phyloP scores from a whole-genome alignment of 495 filamentous ascomycete genomes.

The Rostrohypoxylon terebratum region DNA sequence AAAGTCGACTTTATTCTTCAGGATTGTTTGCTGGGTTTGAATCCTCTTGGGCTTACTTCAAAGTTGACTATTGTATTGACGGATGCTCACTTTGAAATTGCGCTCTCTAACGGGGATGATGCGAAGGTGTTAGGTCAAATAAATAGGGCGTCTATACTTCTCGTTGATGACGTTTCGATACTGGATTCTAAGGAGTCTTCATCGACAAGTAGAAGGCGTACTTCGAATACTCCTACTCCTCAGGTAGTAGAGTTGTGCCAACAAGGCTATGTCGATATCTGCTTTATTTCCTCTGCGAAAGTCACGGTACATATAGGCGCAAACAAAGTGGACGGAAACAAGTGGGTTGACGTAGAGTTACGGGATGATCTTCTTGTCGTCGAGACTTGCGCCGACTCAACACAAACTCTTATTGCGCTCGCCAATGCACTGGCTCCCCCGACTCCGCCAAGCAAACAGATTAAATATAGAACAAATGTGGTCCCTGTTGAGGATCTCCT shows the following conservation, averaged over 20 bases:
- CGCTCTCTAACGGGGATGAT: constrained; percentile 69
- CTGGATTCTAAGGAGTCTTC: constrained; percentile 61
- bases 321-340: constrained; percentile 64
- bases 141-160: constrained; percentile 81
- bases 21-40: constrained; percentile 87
- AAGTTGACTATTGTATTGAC: constrained; percentile 83
- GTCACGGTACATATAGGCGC: constrained; percentile 67
- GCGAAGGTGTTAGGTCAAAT: constrained; percentile 73
- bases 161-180: constrained; percentile 80
- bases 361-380: constrained; percentile 87
- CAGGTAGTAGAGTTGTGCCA: constrained; percentile 75
- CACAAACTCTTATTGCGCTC: constrained; percentile 86
- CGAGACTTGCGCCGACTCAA: constrained; percentile 97
- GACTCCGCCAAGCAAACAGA: constrained; percentile 77
- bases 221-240: constrained; percentile 62
- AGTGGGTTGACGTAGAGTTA: constrained; percentile 81
- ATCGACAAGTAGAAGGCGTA: constrained; percentile 55
- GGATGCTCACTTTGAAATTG: constrained; percentile 73
- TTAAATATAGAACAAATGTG: constrained; percentile 88
- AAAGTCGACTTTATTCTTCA: constrained; percentile 78
- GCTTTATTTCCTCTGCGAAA: constrained; percentile 83
- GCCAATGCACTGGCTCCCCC: constrained; percentile 87
- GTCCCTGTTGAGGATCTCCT: constrained; percentile 89
- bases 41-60: constrained; percentile 78
- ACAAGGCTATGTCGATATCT: constrained; percentile 84